Conservation (phyloP, 352 stramenopile genomes). For the Plasmopara muralis region DNA sequence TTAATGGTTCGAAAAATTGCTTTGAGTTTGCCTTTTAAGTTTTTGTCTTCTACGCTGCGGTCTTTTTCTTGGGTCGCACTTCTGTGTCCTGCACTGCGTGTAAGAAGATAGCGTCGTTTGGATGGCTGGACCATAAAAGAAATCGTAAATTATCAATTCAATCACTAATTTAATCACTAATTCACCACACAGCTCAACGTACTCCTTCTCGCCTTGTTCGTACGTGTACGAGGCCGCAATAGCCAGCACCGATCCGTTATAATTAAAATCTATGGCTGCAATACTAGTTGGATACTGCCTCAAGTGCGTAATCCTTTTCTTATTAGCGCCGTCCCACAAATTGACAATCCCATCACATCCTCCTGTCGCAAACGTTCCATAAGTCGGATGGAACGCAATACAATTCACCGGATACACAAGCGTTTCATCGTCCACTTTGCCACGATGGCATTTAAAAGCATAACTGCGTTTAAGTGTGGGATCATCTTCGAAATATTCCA, state of each 20-base stretch:
- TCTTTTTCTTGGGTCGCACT: conserved; percentile 74
- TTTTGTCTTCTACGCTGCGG: conserved; percentile 15
- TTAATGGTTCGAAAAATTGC: not conserved
- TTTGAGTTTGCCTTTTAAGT: not conserved
- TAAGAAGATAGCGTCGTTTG: conserved; percentile 92
- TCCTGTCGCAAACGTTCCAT: conserved; percentile 93
- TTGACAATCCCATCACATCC: conserved; percentile 92
- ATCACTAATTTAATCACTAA: conserved; percentile 4
- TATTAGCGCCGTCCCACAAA: conserved; percentile 93
- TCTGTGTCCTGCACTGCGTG: conserved; percentile 85
- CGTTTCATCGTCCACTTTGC: conserved; percentile 73
- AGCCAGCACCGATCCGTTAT: conserved; percentile 89
- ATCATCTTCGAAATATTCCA: conserved; percentile 91
- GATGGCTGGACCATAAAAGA: conserved; percentile 54
- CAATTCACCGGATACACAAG: conserved; percentile 95
- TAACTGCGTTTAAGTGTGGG: conserved; percentile 79
- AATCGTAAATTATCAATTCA: conserved; percentile 2
- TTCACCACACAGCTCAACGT: conserved; percentile 15
- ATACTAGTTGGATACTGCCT: conserved; percentile 84
- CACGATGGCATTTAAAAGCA: conserved; percentile 97
- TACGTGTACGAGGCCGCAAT: conserved; percentile 96
- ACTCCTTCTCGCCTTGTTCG: conserved; percentile 96
- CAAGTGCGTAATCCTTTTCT: conserved; percentile 91
- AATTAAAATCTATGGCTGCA: conserved; percentile 91
- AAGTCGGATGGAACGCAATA: conserved; percentile 92